phyloP scores from a whole-genome alignment of 441 rosid species.

The Gossypium gossypioides region DNA sequence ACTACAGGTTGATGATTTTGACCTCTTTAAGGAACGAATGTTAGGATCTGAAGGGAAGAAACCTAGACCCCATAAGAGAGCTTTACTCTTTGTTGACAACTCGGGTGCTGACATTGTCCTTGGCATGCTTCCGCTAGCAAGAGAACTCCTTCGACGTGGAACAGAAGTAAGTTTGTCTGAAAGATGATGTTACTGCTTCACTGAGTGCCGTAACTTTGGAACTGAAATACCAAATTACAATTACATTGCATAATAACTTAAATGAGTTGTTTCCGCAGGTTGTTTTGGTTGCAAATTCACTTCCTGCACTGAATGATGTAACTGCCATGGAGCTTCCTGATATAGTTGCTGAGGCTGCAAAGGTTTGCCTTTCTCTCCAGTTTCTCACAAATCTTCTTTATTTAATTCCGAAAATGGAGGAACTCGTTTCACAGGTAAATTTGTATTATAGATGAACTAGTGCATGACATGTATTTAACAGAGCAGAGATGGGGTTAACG shows the following conservation, averaged over 20 bases:
- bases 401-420: not conserved
- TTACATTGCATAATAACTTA: constrained; percentile 2
- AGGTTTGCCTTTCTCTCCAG: constrained; percentile 36
- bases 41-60: constrained; percentile 53
- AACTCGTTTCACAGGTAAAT: not conserved
- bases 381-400: not conserved
- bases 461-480: not conserved
- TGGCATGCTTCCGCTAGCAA: constrained; percentile 92
- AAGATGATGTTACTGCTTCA: not conserved
- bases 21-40: constrained; percentile 79
- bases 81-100: constrained; percentile 92
- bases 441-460: not conserved
- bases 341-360: constrained; percentile 94
- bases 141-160: constrained; percentile 89
- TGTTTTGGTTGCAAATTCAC: constrained; percentile 92
- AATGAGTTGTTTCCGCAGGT: constrained; percentile 43
- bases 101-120: constrained; percentile 91
- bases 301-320: constrained; percentile 88
- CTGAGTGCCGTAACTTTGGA: not conserved
- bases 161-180: constrained; percentile 58
- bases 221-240: not conserved
- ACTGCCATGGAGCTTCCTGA: constrained; percentile 98
- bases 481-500: not conserved
- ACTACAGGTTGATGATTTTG: constrained; percentile 87
- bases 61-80: constrained; percentile 75